These are phyloP conservation scores for Spinellus fusiger DNA, from an alignment of 192 early-diverging fungal species.

Conservation along the genomic window DNA sequence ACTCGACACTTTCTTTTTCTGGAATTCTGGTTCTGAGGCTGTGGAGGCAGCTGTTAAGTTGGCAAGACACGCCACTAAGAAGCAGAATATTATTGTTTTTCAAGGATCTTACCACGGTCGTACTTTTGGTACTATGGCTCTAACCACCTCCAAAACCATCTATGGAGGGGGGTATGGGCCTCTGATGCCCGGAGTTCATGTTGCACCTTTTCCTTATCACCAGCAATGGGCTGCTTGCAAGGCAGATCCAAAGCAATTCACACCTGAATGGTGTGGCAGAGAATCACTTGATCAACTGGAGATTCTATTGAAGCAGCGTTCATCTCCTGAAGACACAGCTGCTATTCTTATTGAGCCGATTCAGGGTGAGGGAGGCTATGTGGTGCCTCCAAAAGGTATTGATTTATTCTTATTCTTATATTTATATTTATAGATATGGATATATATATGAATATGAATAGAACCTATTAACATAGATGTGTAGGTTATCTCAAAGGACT, in stretches of 20 bases:
- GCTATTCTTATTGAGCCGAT: conserved; percentile 39
- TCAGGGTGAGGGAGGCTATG: conserved; percentile 41
- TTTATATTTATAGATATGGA: too few relatives aligned
- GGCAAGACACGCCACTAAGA: conserved; percentile 38
- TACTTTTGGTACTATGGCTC: conserved; percentile 39
- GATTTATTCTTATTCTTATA: not conserved
- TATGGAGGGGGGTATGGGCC: conserved; percentile 35
- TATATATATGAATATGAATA: too few relatives aligned
- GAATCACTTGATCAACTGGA: conserved; percentile 34
- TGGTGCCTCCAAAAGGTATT: conserved; percentile 33
- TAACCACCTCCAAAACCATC: conserved; percentile 42
- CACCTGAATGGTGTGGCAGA: conserved; percentile 27
- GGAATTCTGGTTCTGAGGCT: conserved; percentile 42
- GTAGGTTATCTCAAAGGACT: conserved; percentile 28
- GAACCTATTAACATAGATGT: not conserved
- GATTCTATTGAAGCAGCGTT: conserved; percentile 33
- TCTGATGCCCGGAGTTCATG: conserved; percentile 40
- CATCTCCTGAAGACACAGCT: conserved; percentile 35
- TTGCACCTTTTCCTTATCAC: conserved; percentile 33
- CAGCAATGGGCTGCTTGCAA: conserved; percentile 32
- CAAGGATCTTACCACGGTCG: conserved; percentile 42
- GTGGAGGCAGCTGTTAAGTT: conserved; percentile 39
- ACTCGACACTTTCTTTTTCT: conserved; percentile 39
- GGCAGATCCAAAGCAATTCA: conserved; percentile 21
- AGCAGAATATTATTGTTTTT: conserved; percentile 42